phyloP scores from a whole-genome alignment of 257 asterid species.

The Anisodus tanguticus region DNA sequence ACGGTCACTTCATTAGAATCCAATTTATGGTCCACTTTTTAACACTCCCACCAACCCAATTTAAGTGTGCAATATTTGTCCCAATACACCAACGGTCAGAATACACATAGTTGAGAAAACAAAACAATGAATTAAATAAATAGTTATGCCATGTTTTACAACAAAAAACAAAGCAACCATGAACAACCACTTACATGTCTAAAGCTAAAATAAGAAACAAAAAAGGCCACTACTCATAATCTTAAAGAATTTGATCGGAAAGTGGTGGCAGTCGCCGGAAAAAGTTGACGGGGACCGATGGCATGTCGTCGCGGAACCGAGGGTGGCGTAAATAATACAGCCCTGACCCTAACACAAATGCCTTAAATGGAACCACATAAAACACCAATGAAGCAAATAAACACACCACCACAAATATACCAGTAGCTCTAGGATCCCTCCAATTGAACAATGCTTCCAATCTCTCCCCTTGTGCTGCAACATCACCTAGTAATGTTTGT shows the following conservation, averaged over 20 bases:
- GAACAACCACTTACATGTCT: neutral
- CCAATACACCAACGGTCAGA: slow-evolving; percentile 20
- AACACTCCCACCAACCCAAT: neutral
- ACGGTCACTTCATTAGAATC: slow-evolving; percentile 15
- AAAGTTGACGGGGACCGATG: slow-evolving; percentile 73
- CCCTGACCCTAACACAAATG: slow-evolving; percentile 58
- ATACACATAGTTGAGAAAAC: neutral
- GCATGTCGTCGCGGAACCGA: slow-evolving; percentile 87
- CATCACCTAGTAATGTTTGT: slow-evolving; percentile 77
- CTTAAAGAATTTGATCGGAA: slow-evolving; percentile 75
- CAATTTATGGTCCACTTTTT: slow-evolving; percentile 13
- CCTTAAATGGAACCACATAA: slow-evolving; percentile 75
- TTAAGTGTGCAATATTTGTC: neutral
- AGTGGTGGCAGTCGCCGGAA: slow-evolving; percentile 84
- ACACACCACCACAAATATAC: slow-evolving; percentile 69
- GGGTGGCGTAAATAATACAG: slow-evolving; percentile 87
- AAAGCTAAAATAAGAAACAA: neutral
- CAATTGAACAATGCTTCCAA: slow-evolving; percentile 87
- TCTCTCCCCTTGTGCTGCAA: slow-evolving; percentile 91
- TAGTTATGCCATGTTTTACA: slow-evolving; percentile 20
- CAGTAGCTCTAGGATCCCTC: slow-evolving; percentile 89
- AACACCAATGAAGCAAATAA: slow-evolving; percentile 68
- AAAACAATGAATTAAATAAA: slow-evolving; percentile 7
- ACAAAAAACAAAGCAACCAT: neutral
- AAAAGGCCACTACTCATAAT: neutral